Percentiles rank a stretch among this genome's conserved stretches.
Evolutionary conservation across 805 yeast species (phyloP).

Genomic region (Metschnikowia vanudenii): DNA sequence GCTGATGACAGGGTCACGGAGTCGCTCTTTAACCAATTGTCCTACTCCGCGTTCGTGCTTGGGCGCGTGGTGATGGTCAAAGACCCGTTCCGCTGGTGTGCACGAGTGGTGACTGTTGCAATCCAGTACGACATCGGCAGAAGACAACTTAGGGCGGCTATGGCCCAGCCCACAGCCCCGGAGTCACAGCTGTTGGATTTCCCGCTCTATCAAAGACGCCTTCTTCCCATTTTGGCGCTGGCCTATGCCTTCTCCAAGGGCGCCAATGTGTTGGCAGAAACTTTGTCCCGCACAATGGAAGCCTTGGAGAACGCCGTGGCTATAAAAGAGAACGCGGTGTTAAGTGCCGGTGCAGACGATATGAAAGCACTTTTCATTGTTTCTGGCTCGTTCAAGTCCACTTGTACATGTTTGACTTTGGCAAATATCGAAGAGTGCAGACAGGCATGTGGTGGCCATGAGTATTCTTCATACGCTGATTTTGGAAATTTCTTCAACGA

Average conservation of each 20-base stretch:
- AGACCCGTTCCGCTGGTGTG: conserved; percentile 79
- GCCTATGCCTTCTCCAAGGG: conserved; percentile 75
- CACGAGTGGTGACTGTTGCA: conserved; percentile 80
- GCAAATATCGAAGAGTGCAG: conserved; percentile 82
- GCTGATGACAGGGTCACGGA: conserved; percentile 67
- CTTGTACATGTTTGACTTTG: conserved; percentile 84
- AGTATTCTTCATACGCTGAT: conserved; percentile 89
- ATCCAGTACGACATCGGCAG: conserved; percentile 86
- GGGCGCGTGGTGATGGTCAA: conserved; percentile 90
- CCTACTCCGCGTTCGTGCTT: conserved; percentile 81
- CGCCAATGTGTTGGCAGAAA: conserved; percentile 56
- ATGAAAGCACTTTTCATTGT: conserved; percentile 78
- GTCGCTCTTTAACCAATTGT: conserved; percentile 85
- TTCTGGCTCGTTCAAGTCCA: conserved; percentile 85
- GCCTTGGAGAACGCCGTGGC: conserved; percentile 54
- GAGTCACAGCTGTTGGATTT: conserved; percentile 82
- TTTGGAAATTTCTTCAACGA: conserved; percentile 86
- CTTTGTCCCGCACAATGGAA: conserved; percentile 49
- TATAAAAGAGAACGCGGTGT: conserved; percentile 46
- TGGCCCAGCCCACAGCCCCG: conserved; percentile 32
- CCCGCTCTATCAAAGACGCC: conserved; percentile 84
- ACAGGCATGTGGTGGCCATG: conserved; percentile 96
- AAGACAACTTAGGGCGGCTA: conserved; percentile 67
- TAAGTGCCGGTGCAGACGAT: conserved; percentile 50
- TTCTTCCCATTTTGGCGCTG: conserved; percentile 80